Evolutionary conservation across 495 filamentous ascomycete genomes (phyloP), one percentile per base, ranked within the genome.

Genomic region (Pyrenopolyporus hunteri): DNA sequence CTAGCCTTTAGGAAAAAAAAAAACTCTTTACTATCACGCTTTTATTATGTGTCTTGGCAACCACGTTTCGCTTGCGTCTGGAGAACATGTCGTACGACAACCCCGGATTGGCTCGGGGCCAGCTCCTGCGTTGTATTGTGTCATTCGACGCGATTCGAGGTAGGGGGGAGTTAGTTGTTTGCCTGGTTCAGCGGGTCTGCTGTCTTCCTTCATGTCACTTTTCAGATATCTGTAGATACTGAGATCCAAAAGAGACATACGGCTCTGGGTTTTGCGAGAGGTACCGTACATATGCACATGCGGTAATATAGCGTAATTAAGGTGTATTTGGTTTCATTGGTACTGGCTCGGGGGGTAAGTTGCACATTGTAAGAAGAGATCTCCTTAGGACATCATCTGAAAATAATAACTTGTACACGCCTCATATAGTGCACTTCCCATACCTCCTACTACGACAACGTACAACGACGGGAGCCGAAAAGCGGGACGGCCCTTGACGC

Each of bases 271-370:
- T 53, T 50, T 57, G 42, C 42, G 42, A 5, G 19, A 23, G 26
- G 58, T 64, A 58, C 47, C 33, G 42, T 64, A 64, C 54, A 59
- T 59, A 59, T 60, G 62, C 56, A 52, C 45, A 65, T 65, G 56
- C 51, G 57, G 40, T 59, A 44, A 40, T 51, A 65, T 64, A 59
- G 52, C 56, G 50, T 59, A 56, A 60, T 65, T 17, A 46, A 17
- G 17, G 2, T 22, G 29, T 31, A 10, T 52, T 32, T 42, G 11
- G 40, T 52, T 63, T 44, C 40, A 1, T 28, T 39, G 53, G 46
- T 45, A 57, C 53, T 49, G 39, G 59, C 59, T 51, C 37, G 48
- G 51, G 51, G 56, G 45, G n/a, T 46, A 45, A 46, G 19, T 6
- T 50, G 47, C 46, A 61, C 26, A 61, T 54, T 49, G 35, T 29